Conservation (phyloP, 1,284 basidiomycete species). For the Ceratobasidium sp. region DNA sequence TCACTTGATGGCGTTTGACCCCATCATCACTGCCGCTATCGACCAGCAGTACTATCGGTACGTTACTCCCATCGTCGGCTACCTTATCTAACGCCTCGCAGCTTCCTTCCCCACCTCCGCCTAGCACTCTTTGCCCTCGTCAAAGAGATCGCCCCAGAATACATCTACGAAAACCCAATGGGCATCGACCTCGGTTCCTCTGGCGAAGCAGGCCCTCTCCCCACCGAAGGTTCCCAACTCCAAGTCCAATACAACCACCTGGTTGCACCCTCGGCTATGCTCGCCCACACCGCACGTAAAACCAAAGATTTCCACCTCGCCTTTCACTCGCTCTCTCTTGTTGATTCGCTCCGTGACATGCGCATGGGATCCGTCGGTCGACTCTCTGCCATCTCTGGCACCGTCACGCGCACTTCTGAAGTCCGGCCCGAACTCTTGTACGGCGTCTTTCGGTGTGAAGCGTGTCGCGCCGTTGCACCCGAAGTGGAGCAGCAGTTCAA, state of each 20-base stretch:
- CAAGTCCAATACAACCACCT: no score
- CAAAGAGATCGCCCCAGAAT: constrained; percentile 87
- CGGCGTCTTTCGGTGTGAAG: constrained; percentile 93
- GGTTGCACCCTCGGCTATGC: constrained; percentile 75
- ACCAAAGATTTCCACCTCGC: constrained; percentile 95
- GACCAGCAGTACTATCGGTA: constrained; percentile 92
- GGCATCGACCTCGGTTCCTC: constrained; percentile 55
- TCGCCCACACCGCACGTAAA: constrained; percentile 43
- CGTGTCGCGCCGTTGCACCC: constrained; percentile 86
- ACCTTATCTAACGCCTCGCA: constrained; percentile 46
- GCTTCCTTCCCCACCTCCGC: constrained; percentile 91
- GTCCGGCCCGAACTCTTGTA: constrained; percentile 95
- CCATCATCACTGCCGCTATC: constrained; percentile 92
- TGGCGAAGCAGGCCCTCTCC: constrained; percentile 51
- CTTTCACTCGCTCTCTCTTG: constrained; percentile 95
- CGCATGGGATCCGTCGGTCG: constrained; percentile 93
- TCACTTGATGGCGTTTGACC: no score
- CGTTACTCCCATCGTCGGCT: constrained; percentile 42
- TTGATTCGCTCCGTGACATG: constrained; percentile 94
- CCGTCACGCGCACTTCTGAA: constrained; percentile 97
- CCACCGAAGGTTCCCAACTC: constrained; percentile 33
- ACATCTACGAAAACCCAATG: constrained; percentile 83
- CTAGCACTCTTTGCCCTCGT: constrained; percentile 92
- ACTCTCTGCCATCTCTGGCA: constrained; percentile 93
- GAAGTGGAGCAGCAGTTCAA: constrained; percentile 99